These are phyloP conservation scores for Metarhizium album DNA, from an alignment of 2,329 filamentous ascomycete genomes.

Conservation along the genomic window DNA sequence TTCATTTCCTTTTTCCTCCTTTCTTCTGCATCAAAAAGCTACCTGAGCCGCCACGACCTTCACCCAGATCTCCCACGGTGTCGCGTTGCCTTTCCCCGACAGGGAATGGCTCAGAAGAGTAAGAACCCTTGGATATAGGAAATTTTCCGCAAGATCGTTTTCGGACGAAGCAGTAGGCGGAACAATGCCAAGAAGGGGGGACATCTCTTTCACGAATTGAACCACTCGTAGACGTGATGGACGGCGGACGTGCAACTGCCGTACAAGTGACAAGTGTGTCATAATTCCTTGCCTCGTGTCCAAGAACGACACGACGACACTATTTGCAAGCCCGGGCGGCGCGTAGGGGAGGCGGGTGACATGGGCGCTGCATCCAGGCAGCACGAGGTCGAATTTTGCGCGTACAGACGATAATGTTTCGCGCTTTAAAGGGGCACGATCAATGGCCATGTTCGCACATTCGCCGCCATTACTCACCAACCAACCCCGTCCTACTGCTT, in stretches of 20 bases:
- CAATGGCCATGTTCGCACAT: background rate
- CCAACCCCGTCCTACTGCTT: conserved; percentile 7
- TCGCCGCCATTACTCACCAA: background rate
- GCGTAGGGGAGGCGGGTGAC: too few species aligned
- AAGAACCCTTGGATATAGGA: conserved; percentile 53
- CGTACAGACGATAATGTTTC: too few species aligned
- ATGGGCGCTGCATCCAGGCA: too few species aligned
- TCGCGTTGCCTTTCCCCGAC: conserved; percentile 47
- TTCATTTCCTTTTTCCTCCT: conserved; percentile 25
- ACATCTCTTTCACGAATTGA: conserved; percentile 22
- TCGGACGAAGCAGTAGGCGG: conserved; percentile 33
- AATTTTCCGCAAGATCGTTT: conserved; percentile 37
- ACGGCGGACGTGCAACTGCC: background rate
- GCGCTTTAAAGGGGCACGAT: background rate
- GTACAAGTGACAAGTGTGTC: too few species aligned
- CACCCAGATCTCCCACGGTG: conserved; percentile 47
- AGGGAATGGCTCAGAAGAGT: conserved; percentile 46
- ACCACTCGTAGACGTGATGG: background rate
- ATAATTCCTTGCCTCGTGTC: too few species aligned
- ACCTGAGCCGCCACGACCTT: conserved; percentile 54
- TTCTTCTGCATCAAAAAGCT: conserved; percentile 52
- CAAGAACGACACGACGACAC: too few species aligned
- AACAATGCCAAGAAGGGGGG: conserved; percentile 51
- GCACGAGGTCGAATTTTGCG: too few species aligned
- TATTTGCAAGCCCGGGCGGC: too few species aligned